Percentiles rank a stretch among this genome's conserved stretches.
Evolutionary conservation across 139 green algal genomes (phyloP).

Genomic region (Closterium sp.): DNA sequence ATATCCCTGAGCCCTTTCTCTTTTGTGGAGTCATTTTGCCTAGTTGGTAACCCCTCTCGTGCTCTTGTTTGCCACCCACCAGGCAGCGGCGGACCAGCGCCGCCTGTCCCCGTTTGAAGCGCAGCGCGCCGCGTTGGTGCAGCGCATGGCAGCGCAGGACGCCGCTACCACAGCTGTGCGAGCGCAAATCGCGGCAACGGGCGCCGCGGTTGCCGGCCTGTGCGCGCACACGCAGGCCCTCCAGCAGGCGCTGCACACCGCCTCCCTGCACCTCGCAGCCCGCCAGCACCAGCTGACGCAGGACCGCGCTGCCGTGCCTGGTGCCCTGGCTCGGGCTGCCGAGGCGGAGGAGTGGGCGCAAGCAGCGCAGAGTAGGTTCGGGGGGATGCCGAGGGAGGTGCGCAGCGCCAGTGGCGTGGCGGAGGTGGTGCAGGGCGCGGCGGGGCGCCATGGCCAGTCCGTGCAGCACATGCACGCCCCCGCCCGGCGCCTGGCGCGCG

Average conservation of each 20-base stretch:
- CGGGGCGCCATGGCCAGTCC: not conserved
- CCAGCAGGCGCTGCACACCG: no score
- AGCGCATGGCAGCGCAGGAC: not conserved
- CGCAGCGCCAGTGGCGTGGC: not conserved
- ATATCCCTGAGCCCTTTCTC: no score
- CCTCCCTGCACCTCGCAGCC: not conserved
- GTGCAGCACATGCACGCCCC: not conserved
- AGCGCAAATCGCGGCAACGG: not conserved
- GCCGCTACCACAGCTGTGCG: not conserved
- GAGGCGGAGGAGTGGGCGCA: not conserved
- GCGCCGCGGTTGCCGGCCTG: not conserved
- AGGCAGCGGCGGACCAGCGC: not conserved
- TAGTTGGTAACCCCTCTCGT: no score
- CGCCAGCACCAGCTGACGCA: not conserved
- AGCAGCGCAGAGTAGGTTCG: not conserved
- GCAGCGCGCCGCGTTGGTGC: no score
- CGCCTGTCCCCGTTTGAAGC: not conserved
- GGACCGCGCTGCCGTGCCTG: not conserved
- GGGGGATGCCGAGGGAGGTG: not conserved
- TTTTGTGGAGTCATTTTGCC: no score
- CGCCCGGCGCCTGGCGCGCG: not conserved
- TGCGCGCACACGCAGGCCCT: not conserved
- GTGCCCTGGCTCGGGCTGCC: not conserved
- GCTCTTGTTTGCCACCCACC: no score
- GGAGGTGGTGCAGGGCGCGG: not conserved